These are phyloP conservation scores for Nakataea oryzae DNA, from an alignment of 2,329 filamentous ascomycete genomes.

Conservation along the genomic window DNA sequence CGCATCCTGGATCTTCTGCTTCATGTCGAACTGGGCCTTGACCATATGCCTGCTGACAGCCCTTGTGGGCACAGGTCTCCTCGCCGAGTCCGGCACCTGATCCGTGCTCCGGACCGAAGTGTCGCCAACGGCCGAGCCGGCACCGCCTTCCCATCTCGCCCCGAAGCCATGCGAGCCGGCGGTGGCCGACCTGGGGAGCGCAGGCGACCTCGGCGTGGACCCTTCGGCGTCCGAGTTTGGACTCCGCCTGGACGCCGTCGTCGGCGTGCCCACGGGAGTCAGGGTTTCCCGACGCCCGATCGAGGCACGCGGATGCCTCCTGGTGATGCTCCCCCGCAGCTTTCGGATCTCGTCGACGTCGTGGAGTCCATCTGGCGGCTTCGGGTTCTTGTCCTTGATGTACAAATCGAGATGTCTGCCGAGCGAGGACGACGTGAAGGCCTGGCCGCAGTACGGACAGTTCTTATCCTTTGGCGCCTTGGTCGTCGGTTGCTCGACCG, in stretches of 20 bases:
- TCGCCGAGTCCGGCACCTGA: slow-evolving; percentile 21
- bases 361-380: slow-evolving; percentile 76
- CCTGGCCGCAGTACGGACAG: slow-evolving; percentile 80
- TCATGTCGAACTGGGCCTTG: slow-evolving; percentile 53
- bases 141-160: slow-evolving; percentile 57
- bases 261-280: slow-evolving; percentile 44
- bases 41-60: slow-evolving; percentile 38
- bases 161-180: neutral
- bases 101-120: slow-evolving; percentile 18
- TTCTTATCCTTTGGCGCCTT: slow-evolving; percentile 69
- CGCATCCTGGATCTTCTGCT: slow-evolving; percentile 55
- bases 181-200: slow-evolving; percentile 19
- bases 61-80: slow-evolving; percentile 25
- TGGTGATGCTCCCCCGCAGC: slow-evolving; percentile 74
- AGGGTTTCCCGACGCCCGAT: slow-evolving; percentile 49
- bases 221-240: slow-evolving; percentile 27
- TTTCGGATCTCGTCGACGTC: slow-evolving; percentile 82
- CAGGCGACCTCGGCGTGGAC: slow-evolving; percentile 20
- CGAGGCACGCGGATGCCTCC: slow-evolving; percentile 63
- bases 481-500: slow-evolving; percentile 8
- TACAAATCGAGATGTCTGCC: slow-evolving; percentile 91
- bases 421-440: slow-evolving; percentile 87
- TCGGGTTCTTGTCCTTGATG: slow-evolving; percentile 88
- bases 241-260: slow-evolving; percentile 26
- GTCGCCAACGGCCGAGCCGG: slow-evolving; percentile 41